These are phyloP conservation scores for Circinella minor DNA, from an alignment of 371 early-diverging fungal species.

Conservation along the genomic window DNA sequence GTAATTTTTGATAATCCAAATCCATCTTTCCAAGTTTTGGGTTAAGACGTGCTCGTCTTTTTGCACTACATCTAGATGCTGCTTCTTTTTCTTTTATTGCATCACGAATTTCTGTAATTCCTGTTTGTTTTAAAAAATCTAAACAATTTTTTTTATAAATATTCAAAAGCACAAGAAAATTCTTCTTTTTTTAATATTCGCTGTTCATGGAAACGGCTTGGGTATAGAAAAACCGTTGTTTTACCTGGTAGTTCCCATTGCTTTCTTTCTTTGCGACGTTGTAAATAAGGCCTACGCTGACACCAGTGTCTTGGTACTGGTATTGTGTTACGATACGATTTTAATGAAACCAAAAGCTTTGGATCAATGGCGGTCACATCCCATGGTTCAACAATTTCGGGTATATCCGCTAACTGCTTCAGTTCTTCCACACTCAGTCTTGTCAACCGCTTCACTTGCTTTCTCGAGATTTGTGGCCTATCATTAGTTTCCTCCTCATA, in stretches of 20 bases:
- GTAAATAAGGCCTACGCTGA: conserved; percentile 87
- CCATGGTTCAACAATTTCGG: conserved; percentile 95
- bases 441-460: conserved; percentile 58
- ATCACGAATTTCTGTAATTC: conserved; percentile 88
- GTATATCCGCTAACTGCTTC: conserved; percentile 80
- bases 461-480: conserved; percentile 49
- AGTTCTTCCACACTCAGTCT: conserved; percentile 83
- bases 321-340: conserved; percentile 83
- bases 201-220: no score
- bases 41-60: conserved; percentile 78
- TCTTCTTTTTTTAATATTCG: no score
- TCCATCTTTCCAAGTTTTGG: conserved; percentile 91
- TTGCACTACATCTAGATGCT: conserved; percentile 66
- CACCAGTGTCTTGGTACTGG: conserved; percentile 94
- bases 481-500: neutral
- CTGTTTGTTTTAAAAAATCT: conserved; percentile 91
- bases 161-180: no score
- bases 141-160: neutral
- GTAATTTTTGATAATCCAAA: conserved; percentile 89
- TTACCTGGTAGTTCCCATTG: conserved; percentile 84
- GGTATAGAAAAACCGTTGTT: no score
- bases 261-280: conserved; percentile 84
- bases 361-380: conserved; percentile 88
- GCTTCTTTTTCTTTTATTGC: conserved; percentile 80
- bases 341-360: conserved; percentile 78